Evolutionary conservation across 2,329 filamentous ascomycete genomes (phyloP), one percentile per base, ranked within the genome.

Genomic region (Hypoxylon sp.): DNA sequence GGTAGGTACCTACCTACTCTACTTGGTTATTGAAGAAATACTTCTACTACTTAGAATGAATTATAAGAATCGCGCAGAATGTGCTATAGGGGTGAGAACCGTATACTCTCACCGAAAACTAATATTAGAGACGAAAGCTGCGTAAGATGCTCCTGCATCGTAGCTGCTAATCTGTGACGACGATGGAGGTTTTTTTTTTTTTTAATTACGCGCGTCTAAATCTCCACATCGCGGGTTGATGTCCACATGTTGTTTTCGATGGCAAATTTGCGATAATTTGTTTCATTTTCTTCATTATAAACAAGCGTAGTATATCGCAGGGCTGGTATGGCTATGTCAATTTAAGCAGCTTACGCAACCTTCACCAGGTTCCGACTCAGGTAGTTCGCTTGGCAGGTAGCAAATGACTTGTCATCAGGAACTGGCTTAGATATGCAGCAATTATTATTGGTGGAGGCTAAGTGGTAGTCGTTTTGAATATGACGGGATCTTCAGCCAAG

Each of bases 161-260:
- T 27, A 29, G 34, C 21, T 53, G 25, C 27, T 32, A 30, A 43
- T 48, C 41, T 29, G 19, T 21, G 16, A n/a, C 4, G 39, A 56
- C 41, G 19, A 41, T 7, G 41, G 11, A 7, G 27, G 29, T 30
- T 30, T 25, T 32, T n/a, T n/a, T n/a, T n/a, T n/a, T n/a, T n/a
- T n/a, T n/a, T n/a, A n/a, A n/a, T 46, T 56, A 56, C 52, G 52
- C 52, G 52, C 52, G 52, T 56, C 27, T 56, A 46, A 56, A 46
- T 30, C 34, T 19, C 47, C 56, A 60, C 45, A 59, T 50, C 46
- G 29, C 27, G 45, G 27, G 29, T 25, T 32, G 34, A 46, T 46
- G 52, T 9, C 47, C 46, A 51, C 55, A 45, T 48, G 29, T 4
- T 8, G 32, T 29, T 51, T 51, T 41, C 5, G 16, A 37, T 29